Conservation (phyloP, 129 eudicot species). For the carrot (Daucus carota) region DNA sequence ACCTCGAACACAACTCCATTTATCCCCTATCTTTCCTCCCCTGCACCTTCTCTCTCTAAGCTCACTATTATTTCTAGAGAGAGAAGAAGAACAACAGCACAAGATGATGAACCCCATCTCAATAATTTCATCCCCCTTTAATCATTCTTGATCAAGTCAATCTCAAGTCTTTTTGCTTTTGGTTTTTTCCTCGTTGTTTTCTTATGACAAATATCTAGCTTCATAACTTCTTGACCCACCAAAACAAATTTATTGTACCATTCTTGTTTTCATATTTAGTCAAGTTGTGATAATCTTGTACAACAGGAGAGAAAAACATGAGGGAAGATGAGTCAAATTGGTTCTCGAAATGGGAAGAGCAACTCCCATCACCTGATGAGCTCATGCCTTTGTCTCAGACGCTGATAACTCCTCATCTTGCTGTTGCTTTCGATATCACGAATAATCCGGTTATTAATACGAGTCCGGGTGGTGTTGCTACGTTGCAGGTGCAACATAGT, state of each 20-base stretch:
- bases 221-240: not conserved
- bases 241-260: not conserved
- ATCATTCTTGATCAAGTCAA: not conserved
- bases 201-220: not conserved
- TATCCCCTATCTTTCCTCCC: not conserved
- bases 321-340: not conserved
- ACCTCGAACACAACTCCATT: slow-evolving; percentile 7
- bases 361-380: slow-evolving; percentile 7
- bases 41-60: not conserved
- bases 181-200: not conserved
- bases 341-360: slow-evolving; percentile 1
- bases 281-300: not conserved
- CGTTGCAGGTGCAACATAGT: not conserved
- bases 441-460: not conserved
- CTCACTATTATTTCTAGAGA: not conserved
- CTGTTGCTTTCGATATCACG: not conserved
- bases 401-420: slow-evolving; percentile 1
- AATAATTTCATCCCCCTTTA: not conserved
- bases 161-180: slow-evolving; percentile 1
- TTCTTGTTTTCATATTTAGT: not conserved
- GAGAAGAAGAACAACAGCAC: not conserved
- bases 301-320: not conserved
- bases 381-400: slow-evolving; percentile 5
- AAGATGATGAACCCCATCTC: not conserved
- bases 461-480: not conserved